Percentiles rank a stretch among this genome's conserved stretches.
phyloP scores from a whole-genome alignment of 2,329 filamentous ascomycete species.

The Massarina eburnea region DNA sequence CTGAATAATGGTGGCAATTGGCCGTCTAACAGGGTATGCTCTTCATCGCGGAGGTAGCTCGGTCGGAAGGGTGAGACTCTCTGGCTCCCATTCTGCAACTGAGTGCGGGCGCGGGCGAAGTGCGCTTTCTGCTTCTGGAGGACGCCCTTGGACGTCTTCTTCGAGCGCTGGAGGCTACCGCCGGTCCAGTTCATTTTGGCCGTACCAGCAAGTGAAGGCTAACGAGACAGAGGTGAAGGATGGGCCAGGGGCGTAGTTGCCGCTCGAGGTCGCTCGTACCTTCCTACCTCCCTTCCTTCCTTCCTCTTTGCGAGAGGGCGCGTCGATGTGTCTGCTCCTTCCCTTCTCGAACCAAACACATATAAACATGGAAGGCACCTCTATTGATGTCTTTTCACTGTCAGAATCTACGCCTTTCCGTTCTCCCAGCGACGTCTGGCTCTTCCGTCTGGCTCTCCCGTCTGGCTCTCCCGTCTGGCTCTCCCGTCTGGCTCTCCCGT shows the following conservation, averaged over 20 bases:
- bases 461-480: too few species aligned
- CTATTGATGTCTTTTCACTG: too few species aligned
- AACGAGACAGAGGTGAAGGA: neutral
- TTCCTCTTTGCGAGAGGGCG: neutral
- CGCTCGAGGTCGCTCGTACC: neutral
- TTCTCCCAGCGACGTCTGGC: too few species aligned
- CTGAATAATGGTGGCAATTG: slow-evolving; percentile 7
- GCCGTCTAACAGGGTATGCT: slow-evolving; percentile 5
- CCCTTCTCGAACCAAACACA: neutral
- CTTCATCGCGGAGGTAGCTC: slow-evolving; percentile 21
- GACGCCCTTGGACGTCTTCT: slow-evolving; percentile 38
- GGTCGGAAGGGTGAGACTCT: slow-evolving; percentile 25
- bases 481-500: too few species aligned
- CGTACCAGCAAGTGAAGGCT: neutral
- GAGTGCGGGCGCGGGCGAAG: slow-evolving; percentile 46
- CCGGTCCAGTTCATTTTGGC: slow-evolving; percentile 54
- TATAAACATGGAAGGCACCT: too few species aligned
- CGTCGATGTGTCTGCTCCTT: neutral
- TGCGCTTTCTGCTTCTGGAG: slow-evolving; percentile 49
- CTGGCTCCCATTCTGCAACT: slow-evolving; percentile 24
- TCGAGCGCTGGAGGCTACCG: slow-evolving; percentile 45
- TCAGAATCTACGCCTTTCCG: too few species aligned
- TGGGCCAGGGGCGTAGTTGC: neutral
- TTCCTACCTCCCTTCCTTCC: neutral
- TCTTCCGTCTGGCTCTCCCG: too few species aligned